Base-by-base conservation (phyloP, 768 basidiomycete genomes). In the Cystobasidium ongulense region DNA sequence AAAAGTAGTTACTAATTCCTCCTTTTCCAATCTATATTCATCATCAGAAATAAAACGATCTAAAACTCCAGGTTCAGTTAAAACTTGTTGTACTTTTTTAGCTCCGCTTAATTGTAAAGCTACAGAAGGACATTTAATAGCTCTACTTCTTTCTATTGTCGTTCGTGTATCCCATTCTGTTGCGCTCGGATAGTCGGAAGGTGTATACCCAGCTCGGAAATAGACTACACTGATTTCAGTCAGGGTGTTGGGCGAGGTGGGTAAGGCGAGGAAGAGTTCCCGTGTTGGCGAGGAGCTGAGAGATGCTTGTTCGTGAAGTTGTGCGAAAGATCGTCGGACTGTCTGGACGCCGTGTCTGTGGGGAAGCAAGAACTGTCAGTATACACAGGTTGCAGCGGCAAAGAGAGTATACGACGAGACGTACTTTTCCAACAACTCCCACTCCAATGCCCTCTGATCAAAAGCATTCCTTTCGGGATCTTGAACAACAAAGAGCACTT, bases 81-180 rank as follows among this genome's bases (percentile, higher is more conserved):
- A 84, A 0, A 89, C 90, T 78, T 97, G 88, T 81, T 98, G 95
- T 0, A 99, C 87, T 79, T 96, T 96, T 84, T 99, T 99, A 1
- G 89, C 88, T 0, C 95, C 95, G 0, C 94, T 92, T n/a, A 97
- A 87, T 76, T 98, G 95, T 17, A 98, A 85, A 4, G 89, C 87
- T 76, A 97, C 87, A 0, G 87, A 87, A 0, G 95, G 95, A 79
- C 95, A 99, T 76, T 97, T 95, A 83, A 93, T 92, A 0, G 95
- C 92, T 64, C 81, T 83, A 5, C 89, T 90, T 43, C 87, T 84
- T 80, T 98, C 94, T 39, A 98, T 84, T 17, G 87, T 81, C 77
- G 89, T 85, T 8, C 95, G 90, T 0, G 88, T 89, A 8, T 81
- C 79, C 82, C 91, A 98, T 61, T 89, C 86, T 4, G 81, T 72